Percentiles rank a stretch among this genome's conserved stretches.
phyloP scores from a whole-genome alignment of 2,329 filamentous ascomycete genomes.

The Aureobasidium pullulans region DNA sequence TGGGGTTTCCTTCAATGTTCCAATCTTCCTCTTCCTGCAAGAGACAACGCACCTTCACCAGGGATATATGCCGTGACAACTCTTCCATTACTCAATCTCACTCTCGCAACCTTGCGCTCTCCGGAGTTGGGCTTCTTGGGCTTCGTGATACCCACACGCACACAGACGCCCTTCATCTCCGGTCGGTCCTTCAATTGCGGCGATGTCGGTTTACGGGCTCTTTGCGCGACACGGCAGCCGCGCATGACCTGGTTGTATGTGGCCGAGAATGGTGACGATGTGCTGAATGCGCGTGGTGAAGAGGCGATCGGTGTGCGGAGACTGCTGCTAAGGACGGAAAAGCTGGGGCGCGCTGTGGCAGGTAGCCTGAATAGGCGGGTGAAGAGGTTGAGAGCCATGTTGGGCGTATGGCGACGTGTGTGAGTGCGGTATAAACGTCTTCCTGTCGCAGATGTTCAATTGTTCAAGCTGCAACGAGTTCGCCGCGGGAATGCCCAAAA shows the following conservation, averaged over 20 bases:
- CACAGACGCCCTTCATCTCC: conserved; percentile 88
- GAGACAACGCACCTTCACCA: conserved; percentile 60
- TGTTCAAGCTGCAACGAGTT: background rate
- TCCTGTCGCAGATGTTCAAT: background rate
- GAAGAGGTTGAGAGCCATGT: conserved; percentile 35
- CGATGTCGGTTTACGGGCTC: conserved; percentile 77
- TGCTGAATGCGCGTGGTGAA: conserved; percentile 29
- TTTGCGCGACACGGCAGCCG: conserved; percentile 72
- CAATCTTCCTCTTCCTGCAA: background rate
- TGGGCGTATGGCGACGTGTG: conserved; percentile 7
- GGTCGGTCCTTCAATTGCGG: conserved; percentile 73
- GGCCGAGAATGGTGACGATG: conserved; percentile 31
- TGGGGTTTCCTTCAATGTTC: no score
- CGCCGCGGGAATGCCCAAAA: conserved; percentile 1
- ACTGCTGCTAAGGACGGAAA: conserved; percentile 3
- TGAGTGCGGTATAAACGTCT: background rate
- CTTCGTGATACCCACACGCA: conserved; percentile 87
- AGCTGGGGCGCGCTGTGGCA: conserved; percentile 19
- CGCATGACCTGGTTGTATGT: conserved; percentile 47
- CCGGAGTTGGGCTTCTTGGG: conserved; percentile 99
- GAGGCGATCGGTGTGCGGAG: background rate
- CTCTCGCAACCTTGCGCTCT: conserved; percentile 89
- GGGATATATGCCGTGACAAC: conserved; percentile 91
- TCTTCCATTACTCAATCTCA: conserved; percentile 78
- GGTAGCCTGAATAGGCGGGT: conserved; percentile 31